Base-by-base conservation (phyloP, 306 rosid species). In the Malus fusca region DNA sequence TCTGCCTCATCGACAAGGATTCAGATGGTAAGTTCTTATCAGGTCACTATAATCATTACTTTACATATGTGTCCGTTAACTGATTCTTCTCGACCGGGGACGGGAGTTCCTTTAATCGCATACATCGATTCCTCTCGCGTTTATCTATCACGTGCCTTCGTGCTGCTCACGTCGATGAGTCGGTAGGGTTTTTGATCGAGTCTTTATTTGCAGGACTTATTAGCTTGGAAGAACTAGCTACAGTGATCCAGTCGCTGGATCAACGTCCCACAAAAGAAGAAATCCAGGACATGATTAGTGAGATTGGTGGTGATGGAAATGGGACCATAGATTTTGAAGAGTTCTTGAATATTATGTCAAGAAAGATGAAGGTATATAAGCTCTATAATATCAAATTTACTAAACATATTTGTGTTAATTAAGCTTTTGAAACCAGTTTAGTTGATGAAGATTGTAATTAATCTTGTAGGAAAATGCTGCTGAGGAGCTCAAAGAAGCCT, bases 401-500 rank as follows among this genome's bases (percentile, higher is more conserved):
- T 31, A 19, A 11, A 6, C 8, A 1, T 7, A 3, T 26, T 10
- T 19, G 17, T 2, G 40, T 52, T 30, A 18, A 70, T 33, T 21
- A 5, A 52, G 44, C 15, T 19, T n/a, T 70, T 28, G n/a, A 19
- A 66, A 21, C 26, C 70, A 4, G 37, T 60, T 61, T 9, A 18
- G 0, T 31, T 23, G 40, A 79, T 3, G 6, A 23, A 23, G 42
- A 58, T 12, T 13, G 33, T 52, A 56, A 35, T 15, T 63, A 8
- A 51, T 53, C 18, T 56, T 5, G 2, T n/a, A 86, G 90, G 90
- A 81, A 72, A 84, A 77, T 67, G 82, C 73, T 30, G 71, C 81
- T 2, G 98, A 90, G 82, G 98, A 93, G 77, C 86, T 89, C 13
- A 93, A 82, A 82, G 96, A 90, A 74, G 91, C 96, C 26, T 93